Percentiles rank a stretch among this genome's conserved stretches.
Evolutionary conservation across 139 green algal genomes (phyloP).

Genomic region (Chlorella sp.): DNA sequence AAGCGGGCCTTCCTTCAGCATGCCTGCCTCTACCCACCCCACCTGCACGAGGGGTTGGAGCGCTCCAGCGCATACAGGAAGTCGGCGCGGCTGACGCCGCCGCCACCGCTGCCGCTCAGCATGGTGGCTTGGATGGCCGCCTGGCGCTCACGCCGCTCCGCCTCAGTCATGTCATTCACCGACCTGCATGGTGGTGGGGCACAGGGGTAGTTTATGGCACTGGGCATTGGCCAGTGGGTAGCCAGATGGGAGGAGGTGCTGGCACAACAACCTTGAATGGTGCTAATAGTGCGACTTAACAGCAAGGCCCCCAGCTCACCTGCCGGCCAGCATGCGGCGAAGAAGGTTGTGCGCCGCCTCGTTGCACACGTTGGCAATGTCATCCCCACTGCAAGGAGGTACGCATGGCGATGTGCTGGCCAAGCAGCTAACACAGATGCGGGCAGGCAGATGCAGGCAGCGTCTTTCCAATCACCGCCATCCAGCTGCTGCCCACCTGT

Average conservation of each 20-base stretch:
- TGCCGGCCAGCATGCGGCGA: constrained; percentile 82
- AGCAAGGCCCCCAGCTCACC: constrained; percentile 82
- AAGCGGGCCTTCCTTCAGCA: no score
- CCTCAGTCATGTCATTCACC: neutral
- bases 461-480: no score
- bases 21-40: no score
- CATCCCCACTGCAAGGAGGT: constrained; percentile 72
- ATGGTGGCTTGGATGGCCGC: neutral
- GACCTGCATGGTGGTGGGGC: neutral
- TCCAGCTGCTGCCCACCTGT: no score
- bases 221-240: no score
- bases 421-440: no score
- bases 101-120: constrained; percentile 30
- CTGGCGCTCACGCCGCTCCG: neutral
- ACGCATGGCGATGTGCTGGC: no score
- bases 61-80: constrained; percentile 77
- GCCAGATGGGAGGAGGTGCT: no score
- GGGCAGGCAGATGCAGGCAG: neutral
- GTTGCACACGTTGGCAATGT: constrained; percentile 93
- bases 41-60: constrained; percentile 84
- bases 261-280: no score
- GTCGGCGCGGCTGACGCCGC: constrained; percentile 35
- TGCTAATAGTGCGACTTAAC: no score
- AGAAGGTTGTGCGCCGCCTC: constrained; percentile 95
- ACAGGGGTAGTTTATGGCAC: no score